Conservation (phyloP, 805 yeast species). For the Millerago galiae region DNA sequence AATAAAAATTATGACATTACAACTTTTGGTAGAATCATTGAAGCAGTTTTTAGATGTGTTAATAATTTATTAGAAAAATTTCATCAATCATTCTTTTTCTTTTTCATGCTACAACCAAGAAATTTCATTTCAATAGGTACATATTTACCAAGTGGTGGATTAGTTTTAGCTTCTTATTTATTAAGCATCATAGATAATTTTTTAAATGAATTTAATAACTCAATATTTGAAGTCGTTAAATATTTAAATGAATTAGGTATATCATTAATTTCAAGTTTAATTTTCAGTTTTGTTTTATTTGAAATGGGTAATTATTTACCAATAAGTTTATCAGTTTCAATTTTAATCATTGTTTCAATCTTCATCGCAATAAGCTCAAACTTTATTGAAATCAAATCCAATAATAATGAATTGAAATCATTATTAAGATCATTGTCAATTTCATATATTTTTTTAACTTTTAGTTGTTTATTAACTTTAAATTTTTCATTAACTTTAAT, state of each 20-base stretch:
- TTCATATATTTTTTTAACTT: conserved; percentile 57
- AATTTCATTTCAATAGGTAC: conserved; percentile 90
- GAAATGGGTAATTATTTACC: conserved; percentile 13
- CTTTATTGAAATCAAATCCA: conserved; percentile 7
- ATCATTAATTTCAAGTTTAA: conserved; percentile 25
- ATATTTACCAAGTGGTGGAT: conserved; percentile 79
- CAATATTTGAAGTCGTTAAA: background rate
- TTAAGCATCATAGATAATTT: conserved; percentile 57
- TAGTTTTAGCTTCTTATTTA: conserved; percentile 63
- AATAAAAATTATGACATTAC: conserved; percentile 78
- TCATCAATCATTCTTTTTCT: conserved; percentile 95
- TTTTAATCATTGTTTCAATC: conserved; percentile 14
- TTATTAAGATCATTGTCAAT: conserved; percentile 40
- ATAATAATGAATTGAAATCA: conserved; percentile 12
- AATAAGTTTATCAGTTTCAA: conserved; percentile 7
- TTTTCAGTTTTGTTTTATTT: conserved; percentile 25
- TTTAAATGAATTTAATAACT: conserved; percentile 29
- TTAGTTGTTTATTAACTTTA: conserved; percentile 69
- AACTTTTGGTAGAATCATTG: conserved; percentile 85
- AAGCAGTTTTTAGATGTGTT: conserved; percentile 79
- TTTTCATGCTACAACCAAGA: conserved; percentile 70
- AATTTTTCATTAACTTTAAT: conserved; percentile 77
- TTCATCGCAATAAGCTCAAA: conserved; percentile 18
- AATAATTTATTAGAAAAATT: conserved; percentile 91
- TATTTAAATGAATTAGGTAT: conserved; percentile 25